These are phyloP conservation scores for Phialophora tarda DNA, from an alignment of 2,329 filamentous ascomycete genomes.

Conservation along the genomic window DNA sequence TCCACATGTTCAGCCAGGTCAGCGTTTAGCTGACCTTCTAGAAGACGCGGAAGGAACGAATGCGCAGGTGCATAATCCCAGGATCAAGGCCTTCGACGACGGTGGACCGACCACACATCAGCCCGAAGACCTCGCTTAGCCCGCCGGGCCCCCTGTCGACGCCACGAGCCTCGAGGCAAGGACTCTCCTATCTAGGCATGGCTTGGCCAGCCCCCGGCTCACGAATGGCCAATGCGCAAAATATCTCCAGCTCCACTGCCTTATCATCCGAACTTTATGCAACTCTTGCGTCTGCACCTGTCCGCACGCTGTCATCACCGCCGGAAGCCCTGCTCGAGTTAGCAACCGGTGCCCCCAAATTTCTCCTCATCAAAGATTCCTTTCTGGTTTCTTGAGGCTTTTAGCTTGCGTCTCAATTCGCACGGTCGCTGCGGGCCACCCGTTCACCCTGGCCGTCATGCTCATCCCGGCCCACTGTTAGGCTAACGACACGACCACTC, in stretches of 20 bases:
- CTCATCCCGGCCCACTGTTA: conserved; percentile 8
- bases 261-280: conserved; percentile 25
- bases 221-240: neutral
- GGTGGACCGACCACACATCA: conserved; percentile 9
- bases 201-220: neutral
- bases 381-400: conserved; percentile 14
- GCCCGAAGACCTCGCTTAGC: conserved; percentile 1
- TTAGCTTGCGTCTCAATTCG: conserved; percentile 15
- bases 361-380: conserved; percentile 12
- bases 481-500: conserved; percentile 17
- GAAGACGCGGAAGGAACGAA: conserved; percentile 10
- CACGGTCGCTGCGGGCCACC: conserved; percentile 29
- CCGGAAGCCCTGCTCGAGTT: conserved; percentile 13
- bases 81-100: neutral
- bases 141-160: neutral
- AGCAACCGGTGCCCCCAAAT: conserved; percentile 15
- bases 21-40: conserved; percentile 5
- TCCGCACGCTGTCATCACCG: conserved; percentile 8
- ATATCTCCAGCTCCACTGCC: neutral
- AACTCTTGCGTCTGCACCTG: conserved; percentile 15
- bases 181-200: conserved; percentile 30
- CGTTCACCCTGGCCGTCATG: conserved; percentile 7
- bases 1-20: neutral
- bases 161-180: conserved; percentile 28
- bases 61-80: conserved; percentile 3